phyloP scores from a whole-genome alignment of 805 yeast species.

The Wickerhamiella brachini region DNA sequence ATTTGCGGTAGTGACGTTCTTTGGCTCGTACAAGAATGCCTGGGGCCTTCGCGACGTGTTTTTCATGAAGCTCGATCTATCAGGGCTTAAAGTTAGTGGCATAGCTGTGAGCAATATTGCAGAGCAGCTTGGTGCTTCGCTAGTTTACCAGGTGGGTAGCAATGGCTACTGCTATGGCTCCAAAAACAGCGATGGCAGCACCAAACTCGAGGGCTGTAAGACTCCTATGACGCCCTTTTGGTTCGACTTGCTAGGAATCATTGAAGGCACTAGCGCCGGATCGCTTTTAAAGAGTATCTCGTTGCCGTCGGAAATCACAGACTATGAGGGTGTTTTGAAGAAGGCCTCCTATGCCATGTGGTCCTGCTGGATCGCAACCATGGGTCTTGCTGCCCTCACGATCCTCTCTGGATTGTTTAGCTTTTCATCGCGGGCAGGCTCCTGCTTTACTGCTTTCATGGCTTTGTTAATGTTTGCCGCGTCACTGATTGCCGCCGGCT shows the following conservation, averaged over 20 bases:
- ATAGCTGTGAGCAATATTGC: background rate
- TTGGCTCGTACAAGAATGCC: conserved; percentile 36
- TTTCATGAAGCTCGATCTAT: conserved; percentile 34
- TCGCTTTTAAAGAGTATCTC: conserved; percentile 22
- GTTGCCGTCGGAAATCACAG: conserved; percentile 42
- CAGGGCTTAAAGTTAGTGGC: conserved; percentile 21
- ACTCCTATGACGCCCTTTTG: conserved; percentile 40
- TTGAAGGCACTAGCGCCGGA: conserved; percentile 17
- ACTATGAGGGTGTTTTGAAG: conserved; percentile 33
- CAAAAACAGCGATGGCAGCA: conserved; percentile 17
- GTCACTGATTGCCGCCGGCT: conserved; percentile 29
- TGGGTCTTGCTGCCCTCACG: conserved; percentile 29
- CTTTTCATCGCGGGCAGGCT: conserved; percentile 34
- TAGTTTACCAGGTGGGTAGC: conserved; percentile 40
- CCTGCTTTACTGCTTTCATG: conserved; percentile 32
- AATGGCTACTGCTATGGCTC: conserved; percentile 52
- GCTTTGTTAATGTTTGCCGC: conserved; percentile 15
- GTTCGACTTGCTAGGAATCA: conserved; percentile 37
- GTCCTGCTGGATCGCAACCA: conserved; percentile 36
- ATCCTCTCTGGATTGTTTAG: conserved; percentile 32
- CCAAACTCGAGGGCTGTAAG: conserved; percentile 36
- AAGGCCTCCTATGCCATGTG: conserved; percentile 45
- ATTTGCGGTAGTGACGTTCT: conserved; percentile 35
- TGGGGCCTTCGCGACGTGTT: conserved; percentile 33
- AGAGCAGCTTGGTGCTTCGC: conserved; percentile 29